Base-by-base conservation (phyloP, 805 yeast species). In the Cyberlindnera euphorbiiphila region DNA sequence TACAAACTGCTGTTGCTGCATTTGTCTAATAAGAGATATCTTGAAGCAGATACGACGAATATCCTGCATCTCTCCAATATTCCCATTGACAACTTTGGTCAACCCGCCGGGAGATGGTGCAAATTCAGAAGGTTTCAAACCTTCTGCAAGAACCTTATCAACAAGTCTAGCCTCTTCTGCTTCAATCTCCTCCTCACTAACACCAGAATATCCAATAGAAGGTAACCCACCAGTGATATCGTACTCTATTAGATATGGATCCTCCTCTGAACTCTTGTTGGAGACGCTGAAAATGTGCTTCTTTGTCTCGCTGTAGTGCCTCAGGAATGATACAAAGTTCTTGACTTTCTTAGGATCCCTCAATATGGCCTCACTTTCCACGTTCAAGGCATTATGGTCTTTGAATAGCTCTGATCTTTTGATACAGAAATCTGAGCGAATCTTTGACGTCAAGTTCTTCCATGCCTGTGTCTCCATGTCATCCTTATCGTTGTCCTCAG, bases 21-120 rank as follows among this genome's bases (percentile, higher is more conserved):
- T 82, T 54, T 89, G 89, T 47, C 96, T 70, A 41, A 93, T 85
- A 33, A 88, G 65, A 5, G 91, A 80, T 15, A 93, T 85, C 58
- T 89, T 89, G 63, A 87, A 85, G 57, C 97, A 89, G 4, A 86
- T 70, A 46, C 81, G 84, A 41, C 98, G 68, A 24, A 93, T 84
- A 49, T 87, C 87, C 62, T 91, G 97, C 70, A 93, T 85, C 46
- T 82, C 74, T 2, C 69, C 64, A 29, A 93, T 79, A 50, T 89
- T 93, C 15, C 72, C 70, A 49, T 74, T 69, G 39, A 85, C 64
- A 8, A 76, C 64, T 12, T 71, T 68, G 39, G 78, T 76, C 33
- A 87, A 65, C 0, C 95, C 95, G 13, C 68, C 66, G 12, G 67
- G 60, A 1, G 56, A 50, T 6, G 75, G 61, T 3, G 68, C 57